These are phyloP conservation scores for Mallotus repandus DNA, from an alignment of 441 rosid genomes.

Conservation along the genomic window DNA sequence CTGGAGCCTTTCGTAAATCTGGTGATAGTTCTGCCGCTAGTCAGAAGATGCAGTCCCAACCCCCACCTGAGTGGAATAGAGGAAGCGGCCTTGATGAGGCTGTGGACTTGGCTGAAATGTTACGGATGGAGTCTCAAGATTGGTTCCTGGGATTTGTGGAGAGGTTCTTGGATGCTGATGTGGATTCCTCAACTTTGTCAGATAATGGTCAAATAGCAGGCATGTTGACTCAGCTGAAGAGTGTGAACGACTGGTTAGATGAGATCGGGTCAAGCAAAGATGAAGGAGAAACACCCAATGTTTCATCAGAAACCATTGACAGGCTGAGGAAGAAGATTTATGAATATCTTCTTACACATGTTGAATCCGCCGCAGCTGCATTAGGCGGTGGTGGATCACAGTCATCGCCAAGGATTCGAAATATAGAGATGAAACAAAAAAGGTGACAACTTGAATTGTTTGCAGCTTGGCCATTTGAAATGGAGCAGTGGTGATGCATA, in stretches of 20 bases:
- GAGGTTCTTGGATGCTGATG: conserved; percentile 79
- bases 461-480: conserved; percentile 2
- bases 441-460: conserved; percentile 34
- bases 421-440: conserved; percentile 45
- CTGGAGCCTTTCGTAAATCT: conserved; percentile 61
- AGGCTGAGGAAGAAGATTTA: conserved; percentile 90
- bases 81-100: conserved; percentile 72
- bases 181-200: conserved; percentile 55
- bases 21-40: conserved; percentile 41
- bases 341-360: conserved; percentile 91
- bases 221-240: conserved; percentile 80
- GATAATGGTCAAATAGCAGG: conserved; percentile 87
- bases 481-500: conserved; percentile 10
- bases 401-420: conserved; percentile 39
- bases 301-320: conserved; percentile 62
- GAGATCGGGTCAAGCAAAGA: conserved; percentile 63
- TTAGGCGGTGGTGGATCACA: conserved; percentile 76
- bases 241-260: conserved; percentile 89
- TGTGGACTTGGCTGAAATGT: conserved; percentile 69
- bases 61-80: conserved; percentile 66
- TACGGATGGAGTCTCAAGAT: conserved; percentile 71
- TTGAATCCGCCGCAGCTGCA: conserved; percentile 96
- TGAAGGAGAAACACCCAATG: conserved; percentile 46
- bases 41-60: conserved; percentile 50
- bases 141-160: conserved; percentile 94